Evolutionary conservation across 1,284 basidiomycete genomes (phyloP).

Genomic region (Rugosomyces carneus): DNA sequence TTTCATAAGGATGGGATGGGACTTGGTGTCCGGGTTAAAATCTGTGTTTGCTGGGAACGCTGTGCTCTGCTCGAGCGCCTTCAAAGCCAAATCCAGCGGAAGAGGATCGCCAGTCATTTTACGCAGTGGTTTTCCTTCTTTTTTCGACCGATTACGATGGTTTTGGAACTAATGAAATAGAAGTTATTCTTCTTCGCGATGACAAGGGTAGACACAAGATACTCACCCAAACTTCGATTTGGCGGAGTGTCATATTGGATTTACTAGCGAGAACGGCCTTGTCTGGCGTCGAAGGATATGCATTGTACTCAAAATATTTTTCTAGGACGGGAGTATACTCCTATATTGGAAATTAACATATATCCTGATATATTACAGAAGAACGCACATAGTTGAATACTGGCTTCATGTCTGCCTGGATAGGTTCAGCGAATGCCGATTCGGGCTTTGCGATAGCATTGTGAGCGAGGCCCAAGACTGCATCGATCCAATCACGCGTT

Average conservation of each 20-base stretch:
- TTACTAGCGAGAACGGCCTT: conserved; percentile 36
- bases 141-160: conserved; percentile 33
- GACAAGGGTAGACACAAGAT: neutral
- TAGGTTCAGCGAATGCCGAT: neutral
- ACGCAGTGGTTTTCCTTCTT: conserved; percentile 18
- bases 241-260: conserved; percentile 40
- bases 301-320: conserved; percentile 42
- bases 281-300: conserved; percentile 42
- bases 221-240: conserved; percentile 31
- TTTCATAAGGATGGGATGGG: neutral
- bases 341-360: conserved; percentile 22
- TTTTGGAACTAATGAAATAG: conserved; percentile 36
- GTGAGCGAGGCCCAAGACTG: conserved; percentile 1
- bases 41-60: conserved; percentile 18
- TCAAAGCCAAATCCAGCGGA: conserved; percentile 16
- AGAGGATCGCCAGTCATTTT: conserved; percentile 13
- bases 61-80: conserved; percentile 20
- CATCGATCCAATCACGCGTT: neutral
- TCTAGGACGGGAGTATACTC: conserved; percentile 42
- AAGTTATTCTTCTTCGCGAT: neutral
- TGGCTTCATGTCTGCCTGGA: conserved; percentile 2
- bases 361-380: neutral
- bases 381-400: conserved; percentile 17
- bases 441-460: neutral
- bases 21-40: neutral